Conservation (phyloP, 331 rosid genomes). For the Quercus tomentella region DNA sequence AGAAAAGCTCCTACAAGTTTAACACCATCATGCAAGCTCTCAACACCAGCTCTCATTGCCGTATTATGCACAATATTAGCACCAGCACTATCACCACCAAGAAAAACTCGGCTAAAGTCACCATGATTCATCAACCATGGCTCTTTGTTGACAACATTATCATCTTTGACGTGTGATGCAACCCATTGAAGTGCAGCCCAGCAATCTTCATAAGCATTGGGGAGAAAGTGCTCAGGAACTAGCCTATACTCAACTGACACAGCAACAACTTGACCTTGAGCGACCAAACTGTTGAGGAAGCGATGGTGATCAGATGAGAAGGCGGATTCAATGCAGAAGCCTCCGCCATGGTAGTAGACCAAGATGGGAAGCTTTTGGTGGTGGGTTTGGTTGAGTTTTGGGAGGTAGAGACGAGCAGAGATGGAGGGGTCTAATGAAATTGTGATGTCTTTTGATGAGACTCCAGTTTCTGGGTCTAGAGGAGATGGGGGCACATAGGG, state of each 20-base stretch:
- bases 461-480: slow-evolving; percentile 20
- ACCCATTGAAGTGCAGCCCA: slow-evolving; percentile 61
- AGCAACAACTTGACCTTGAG: slow-evolving; percentile 20
- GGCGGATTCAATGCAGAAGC: slow-evolving; percentile 34
- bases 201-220: slow-evolving; percentile 43
- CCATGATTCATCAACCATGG: slow-evolving; percentile 43
- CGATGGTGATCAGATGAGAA: slow-evolving; percentile 26
- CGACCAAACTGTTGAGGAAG: slow-evolving; percentile 24
- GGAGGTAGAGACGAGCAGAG: slow-evolving; percentile 43
- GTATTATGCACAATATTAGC: slow-evolving; percentile 47
- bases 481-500: slow-evolving; percentile 19
- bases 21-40: slow-evolving; percentile 25
- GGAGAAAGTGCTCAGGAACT: slow-evolving; percentile 52
- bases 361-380: slow-evolving; percentile 35
- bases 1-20: slow-evolving; percentile 22
- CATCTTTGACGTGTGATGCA: slow-evolving; percentile 1
- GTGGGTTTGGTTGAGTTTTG: slow-evolving; percentile 6
- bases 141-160: slow-evolving; percentile 9
- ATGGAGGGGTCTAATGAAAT: slow-evolving; percentile 33
- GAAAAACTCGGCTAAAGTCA: slow-evolving; percentile 28
- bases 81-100: slow-evolving; percentile 67
- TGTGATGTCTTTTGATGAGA: slow-evolving; percentile 46
- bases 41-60: slow-evolving; percentile 32
- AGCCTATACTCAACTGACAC: slow-evolving; percentile 55
- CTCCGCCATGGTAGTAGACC: slow-evolving; percentile 57